Conservation (phyloP, 345 rosid species). For the Rhizophora apiculata region DNA sequence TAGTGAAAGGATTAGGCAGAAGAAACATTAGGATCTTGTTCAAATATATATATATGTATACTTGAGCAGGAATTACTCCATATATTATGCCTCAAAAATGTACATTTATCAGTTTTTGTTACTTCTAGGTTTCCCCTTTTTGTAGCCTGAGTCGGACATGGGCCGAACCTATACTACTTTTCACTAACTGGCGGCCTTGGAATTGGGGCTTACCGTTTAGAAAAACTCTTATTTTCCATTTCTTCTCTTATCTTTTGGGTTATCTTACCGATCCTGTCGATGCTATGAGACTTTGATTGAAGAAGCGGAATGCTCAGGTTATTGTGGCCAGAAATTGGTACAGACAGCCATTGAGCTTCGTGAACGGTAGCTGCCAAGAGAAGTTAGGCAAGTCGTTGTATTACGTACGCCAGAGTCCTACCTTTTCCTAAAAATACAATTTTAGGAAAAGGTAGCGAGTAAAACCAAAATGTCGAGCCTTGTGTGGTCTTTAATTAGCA, state of each 20-base stretch:
- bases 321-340: too few relatives aligned
- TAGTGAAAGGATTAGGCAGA: constrained; percentile 35
- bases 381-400: too few relatives aligned
- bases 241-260: too few relatives aligned
- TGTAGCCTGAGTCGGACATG: background rate
- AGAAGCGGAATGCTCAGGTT: too few relatives aligned
- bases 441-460: background rate
- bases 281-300: too few relatives aligned
- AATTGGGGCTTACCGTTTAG: too few relatives aligned
- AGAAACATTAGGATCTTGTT: constrained; percentile 25
- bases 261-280: too few relatives aligned
- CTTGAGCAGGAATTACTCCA: constrained; percentile 20
- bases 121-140: constrained; percentile 16
- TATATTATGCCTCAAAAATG: constrained; percentile 43
- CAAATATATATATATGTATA: constrained; percentile 25
- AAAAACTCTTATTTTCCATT: too few relatives aligned
- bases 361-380: background rate
- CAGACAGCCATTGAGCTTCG: background rate
- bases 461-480: background rate
- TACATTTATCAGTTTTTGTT: constrained; percentile 71
- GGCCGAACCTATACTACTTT: too few relatives aligned
- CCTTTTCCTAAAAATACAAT: background rate
- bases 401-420: background rate
- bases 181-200: too few relatives aligned
- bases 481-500: constrained; percentile 23